Percentiles rank a stretch among this genome's conserved stretches.
These are phyloP conservation scores for Apiotrichum veenhuisii DNA, from an alignment of 1,284 basidiomycete species.

Conservation along the genomic window DNA sequence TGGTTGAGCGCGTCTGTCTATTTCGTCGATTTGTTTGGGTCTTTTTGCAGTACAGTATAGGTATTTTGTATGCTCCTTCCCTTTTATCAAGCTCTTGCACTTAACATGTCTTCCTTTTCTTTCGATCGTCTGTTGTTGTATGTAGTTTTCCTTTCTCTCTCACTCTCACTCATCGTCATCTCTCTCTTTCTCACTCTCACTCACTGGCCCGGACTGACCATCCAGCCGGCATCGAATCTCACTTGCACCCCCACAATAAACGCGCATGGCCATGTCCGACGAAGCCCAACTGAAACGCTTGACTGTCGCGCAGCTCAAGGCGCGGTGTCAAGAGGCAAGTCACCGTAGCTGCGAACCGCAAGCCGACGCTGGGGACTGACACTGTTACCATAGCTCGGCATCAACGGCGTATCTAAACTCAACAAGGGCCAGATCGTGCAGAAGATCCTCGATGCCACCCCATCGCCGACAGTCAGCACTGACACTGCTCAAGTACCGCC, in stretches of 20 bases:
- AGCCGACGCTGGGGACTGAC: not conserved
- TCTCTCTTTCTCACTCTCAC: not conserved
- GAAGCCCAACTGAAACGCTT: conserved; percentile 4
- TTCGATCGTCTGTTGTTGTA: not conserved
- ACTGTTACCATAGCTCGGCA: conserved; percentile 21
- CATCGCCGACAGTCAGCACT: not conserved
- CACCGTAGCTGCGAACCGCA: not conserved
- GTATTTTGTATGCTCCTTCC: no score
- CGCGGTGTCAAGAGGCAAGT: conserved; percentile 29
- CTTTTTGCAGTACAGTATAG: no score
- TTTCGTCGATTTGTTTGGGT: no score
- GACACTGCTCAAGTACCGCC: not conserved
- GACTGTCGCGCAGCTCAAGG: conserved; percentile 33
- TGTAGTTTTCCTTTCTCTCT: not conserved
- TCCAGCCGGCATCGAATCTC: no score
- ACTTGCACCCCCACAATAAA: not conserved
- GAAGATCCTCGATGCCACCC: conserved; percentile 13
- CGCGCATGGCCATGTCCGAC: not conserved
- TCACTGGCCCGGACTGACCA: no score
- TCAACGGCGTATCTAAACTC: conserved; percentile 32
- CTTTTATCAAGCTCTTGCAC: not conserved
- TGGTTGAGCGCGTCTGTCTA: no score
- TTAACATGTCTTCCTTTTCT: not conserved
- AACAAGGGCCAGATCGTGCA: conserved; percentile 31
- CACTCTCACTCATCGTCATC: no score